Percentiles rank a stretch among this genome's conserved stretches.
phyloP scores from a whole-genome alignment of 768 basidiomycete genomes.

The Ephemerocybe angulata region DNA sequence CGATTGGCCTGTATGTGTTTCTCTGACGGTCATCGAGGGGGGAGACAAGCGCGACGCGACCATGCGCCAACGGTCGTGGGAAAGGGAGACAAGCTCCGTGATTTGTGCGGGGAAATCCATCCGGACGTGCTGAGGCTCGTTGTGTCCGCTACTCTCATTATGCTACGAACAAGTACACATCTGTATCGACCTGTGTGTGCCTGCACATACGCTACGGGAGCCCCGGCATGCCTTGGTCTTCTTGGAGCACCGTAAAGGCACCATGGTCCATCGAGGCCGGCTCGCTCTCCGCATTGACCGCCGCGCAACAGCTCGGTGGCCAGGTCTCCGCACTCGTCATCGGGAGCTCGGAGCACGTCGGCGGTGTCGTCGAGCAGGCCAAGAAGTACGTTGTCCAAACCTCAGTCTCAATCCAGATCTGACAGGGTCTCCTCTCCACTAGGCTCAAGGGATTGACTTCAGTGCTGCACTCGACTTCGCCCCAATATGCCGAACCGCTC shows the following conservation, averaged over 20 bases:
- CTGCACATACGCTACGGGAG: slow-evolving; percentile 57
- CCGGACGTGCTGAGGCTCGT: slow-evolving; percentile 1
- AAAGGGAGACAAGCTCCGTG: neutral
- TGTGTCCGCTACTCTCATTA: slow-evolving; percentile 2
- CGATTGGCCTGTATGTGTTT: no score
- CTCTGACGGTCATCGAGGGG: no score
- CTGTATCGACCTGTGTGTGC: slow-evolving; percentile 22
- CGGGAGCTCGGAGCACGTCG: slow-evolving; percentile 66
- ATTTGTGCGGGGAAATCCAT: slow-evolving; percentile 1
- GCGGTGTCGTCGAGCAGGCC: slow-evolving; percentile 62
- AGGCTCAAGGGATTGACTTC: slow-evolving; percentile 68
- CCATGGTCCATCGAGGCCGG: slow-evolving; percentile 80
- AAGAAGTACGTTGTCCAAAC: slow-evolving; percentile 62
- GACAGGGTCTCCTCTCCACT: neutral
- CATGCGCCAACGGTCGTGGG: neutral
- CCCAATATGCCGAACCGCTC: slow-evolving; percentile 63
- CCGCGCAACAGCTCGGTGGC: slow-evolving; percentile 82
- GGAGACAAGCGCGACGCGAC: no score
- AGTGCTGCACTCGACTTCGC: slow-evolving; percentile 66
- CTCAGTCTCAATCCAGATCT: neutral
- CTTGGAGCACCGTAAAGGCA: slow-evolving; percentile 80
- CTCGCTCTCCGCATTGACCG: slow-evolving; percentile 87
- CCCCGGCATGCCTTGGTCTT: slow-evolving; percentile 79
- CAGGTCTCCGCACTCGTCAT: slow-evolving; percentile 77
- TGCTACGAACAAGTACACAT: slow-evolving; percentile 25